Evolutionary conservation across 768 basidiomycete genomes (phyloP), one percentile per base, ranked within the genome.

Genomic region (Tulasnella sp.): DNA sequence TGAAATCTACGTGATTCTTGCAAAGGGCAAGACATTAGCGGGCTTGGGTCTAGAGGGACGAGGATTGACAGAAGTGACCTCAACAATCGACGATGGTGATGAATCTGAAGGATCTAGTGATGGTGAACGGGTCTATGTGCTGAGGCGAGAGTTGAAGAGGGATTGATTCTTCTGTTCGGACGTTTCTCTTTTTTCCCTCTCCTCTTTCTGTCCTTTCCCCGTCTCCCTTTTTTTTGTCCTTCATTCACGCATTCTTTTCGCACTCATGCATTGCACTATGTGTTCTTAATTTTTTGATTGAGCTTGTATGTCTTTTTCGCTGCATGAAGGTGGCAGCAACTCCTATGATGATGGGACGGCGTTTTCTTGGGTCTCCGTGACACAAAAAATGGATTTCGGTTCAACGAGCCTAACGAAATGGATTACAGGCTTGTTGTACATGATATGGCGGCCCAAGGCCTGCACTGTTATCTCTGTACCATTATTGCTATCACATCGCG

Each of bases 1-100:
- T 31, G 91, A 98, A 63, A 85, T 93, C 56, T 93, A 82, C 61
- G 73, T 96, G 50, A 81, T 88, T 39, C 72, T 92, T 37, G 77
- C 85, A 29, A 77, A 73, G 60, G 82, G 74, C 35, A 77, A 79
- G 27, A 69, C 71, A 28, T 59, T 77, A 47, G 75, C 80, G 55
- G 78, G 74, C 2, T 35, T 48, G 22, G 47, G 47, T 27, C 62
- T 84, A 49, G 76, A 76, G 58, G 56, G 79, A 27, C 67, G 67
- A 15, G 78, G 78, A 22, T 60, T 76, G 25, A 75, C 78, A 61
- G 87, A 89, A 64, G 60, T 85, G 58, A 75, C 78, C 3, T 63
- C 69, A 40, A 73, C 69, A 15, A 67, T 68, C 8, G 82, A 80
- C 28, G 53, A 47, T 28, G 52, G 29, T 4, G 41, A 16, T 41